Percentiles rank a stretch among this genome's conserved stretches.
Conservation (phyloP, 495 filamentous ascomycete species). For the Penicillium longicatenatum region DNA sequence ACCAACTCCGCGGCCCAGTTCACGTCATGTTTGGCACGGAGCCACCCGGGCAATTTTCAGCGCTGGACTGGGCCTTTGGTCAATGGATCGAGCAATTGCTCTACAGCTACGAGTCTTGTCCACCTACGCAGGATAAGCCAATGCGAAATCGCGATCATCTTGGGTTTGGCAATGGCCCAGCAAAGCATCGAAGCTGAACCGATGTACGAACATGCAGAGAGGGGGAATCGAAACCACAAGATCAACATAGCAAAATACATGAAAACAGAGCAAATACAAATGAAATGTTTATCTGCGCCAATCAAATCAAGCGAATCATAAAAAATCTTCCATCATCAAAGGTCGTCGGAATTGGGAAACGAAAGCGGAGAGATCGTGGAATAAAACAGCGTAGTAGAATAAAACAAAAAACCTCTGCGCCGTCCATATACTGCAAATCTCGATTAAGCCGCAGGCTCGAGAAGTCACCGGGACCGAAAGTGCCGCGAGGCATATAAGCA, state of each 20-base stretch:
- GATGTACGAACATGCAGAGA: constrained; percentile 33
- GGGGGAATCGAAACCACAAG: constrained; percentile 33
- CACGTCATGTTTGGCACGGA: not conserved
- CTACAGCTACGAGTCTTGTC: not conserved
- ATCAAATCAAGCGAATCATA: constrained; percentile 13
- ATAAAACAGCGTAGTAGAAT: constrained; percentile 6
- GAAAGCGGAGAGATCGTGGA: constrained; percentile 4
- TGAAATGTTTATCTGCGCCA: constrained; percentile 23
- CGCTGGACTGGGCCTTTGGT: not conserved
- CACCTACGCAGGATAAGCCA: not conserved
- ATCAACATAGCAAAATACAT: constrained; percentile 16
- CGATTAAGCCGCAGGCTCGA: constrained; percentile 6
- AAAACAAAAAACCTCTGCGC: constrained; percentile 12
- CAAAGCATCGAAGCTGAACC: constrained; percentile 17
- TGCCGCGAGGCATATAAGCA: constrained; percentile 43
- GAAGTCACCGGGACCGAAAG: constrained; percentile 8
- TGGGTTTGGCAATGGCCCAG: constrained; percentile 14
- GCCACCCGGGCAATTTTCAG: not conserved
- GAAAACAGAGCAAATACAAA: constrained; percentile 16
- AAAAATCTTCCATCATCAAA: constrained; percentile 19
- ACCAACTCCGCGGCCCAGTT: not conserved
- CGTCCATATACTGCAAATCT: constrained; percentile 20
- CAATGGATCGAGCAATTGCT: not conserved
- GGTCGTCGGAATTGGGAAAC: constrained; percentile 19
- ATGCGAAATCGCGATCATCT: constrained; percentile 19